Base-by-base conservation (phyloP, 1,284 basidiomycete species). In the Rhodotorula sp. region DNA sequence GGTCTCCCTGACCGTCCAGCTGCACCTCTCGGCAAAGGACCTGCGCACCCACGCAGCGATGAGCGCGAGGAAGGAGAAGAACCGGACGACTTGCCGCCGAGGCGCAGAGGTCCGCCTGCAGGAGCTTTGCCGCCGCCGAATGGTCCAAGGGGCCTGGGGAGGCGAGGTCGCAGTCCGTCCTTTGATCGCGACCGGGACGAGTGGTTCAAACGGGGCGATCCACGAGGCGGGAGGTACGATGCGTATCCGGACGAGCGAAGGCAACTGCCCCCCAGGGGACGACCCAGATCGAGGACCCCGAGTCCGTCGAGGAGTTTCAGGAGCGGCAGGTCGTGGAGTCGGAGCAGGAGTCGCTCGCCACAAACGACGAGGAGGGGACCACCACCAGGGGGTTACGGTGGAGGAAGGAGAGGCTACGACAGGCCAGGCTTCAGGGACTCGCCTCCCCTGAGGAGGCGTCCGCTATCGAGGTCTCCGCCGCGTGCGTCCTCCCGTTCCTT, bases 1-100 rank as follows among this genome's bases (percentile, higher is more conserved):
- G 54, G 54, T 20, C 62, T 63, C 22, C 62, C 62, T 2, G 31
- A 56, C 6, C 62, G 62, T 9, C 55, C 55, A n/a, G 13, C n/a
- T n/a, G 55, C 55, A 26, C 55, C 55, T n/a, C n/a, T 57, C 37
- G 54, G 54, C 54, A 28, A 11, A 11, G n/a, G 22, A 10, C 11
- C 54, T 11, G 34, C 54, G 9, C 54, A 24, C 24, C 22, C 31
- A 34, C 54, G 13, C 24, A 40, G 31, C 40, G 50, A 52, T 10
- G 64, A 65, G 46, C 52, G 64, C 22, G 64, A 65, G 16, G 64
- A 65, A 37, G 64, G 64, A n/a, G 64, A 65, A n/a, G 64, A 65
- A 34, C 9, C 13, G 18, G 64, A 65, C 28, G 31, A 44, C 8
- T 13, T n/a, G 11, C 53, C 53, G 37, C 53, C 44, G 6, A 28